These are phyloP conservation scores for Scortechinia acanthostroma DNA, from an alignment of 2,329 filamentous ascomycete species.

Conservation along the genomic window DNA sequence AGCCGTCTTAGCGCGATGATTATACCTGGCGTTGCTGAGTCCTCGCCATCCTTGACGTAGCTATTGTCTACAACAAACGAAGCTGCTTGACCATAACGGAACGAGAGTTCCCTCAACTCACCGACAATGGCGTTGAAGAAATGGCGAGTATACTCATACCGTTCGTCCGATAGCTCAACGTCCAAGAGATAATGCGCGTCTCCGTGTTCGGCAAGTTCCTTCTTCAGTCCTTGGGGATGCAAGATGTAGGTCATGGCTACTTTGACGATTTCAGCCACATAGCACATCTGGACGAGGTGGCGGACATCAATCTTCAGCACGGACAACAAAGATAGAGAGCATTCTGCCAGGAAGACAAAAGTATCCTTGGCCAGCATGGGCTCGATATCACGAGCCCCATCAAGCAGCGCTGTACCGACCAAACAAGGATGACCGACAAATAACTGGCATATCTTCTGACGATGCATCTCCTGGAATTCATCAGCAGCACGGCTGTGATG, in stretches of 20 bases:
- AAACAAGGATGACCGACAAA: conserved; percentile 30
- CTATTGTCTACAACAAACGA: not conserved
- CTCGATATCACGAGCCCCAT: conserved; percentile 20
- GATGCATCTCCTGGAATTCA: conserved; percentile 63
- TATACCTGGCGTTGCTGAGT: not conserved
- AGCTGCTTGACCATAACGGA: not conserved
- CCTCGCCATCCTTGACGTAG: conserved; percentile 2
- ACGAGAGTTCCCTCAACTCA: not conserved
- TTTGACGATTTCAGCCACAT: conserved; percentile 84
- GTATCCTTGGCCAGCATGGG: conserved; percentile 64
- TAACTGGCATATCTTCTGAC: conserved; percentile 69
- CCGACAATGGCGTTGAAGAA: not conserved
- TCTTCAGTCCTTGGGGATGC: conserved; percentile 33
- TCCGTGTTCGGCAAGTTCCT: not conserved
- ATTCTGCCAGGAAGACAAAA: conserved; percentile 77
- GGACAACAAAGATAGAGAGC: conserved; percentile 62
- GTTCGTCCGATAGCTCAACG: not conserved
- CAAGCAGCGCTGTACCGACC: not conserved
- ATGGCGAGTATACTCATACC: not conserved
- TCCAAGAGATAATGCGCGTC: not conserved
- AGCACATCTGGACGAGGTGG: conserved; percentile 78
- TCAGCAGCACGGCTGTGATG: conserved; percentile 16
- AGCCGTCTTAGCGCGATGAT: not conserved
- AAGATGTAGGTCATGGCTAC: conserved; percentile 54
- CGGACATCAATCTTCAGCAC: conserved; percentile 67